Conservation (phyloP, 1,284 basidiomycete species). For the Heliocybe sulcata region DNA sequence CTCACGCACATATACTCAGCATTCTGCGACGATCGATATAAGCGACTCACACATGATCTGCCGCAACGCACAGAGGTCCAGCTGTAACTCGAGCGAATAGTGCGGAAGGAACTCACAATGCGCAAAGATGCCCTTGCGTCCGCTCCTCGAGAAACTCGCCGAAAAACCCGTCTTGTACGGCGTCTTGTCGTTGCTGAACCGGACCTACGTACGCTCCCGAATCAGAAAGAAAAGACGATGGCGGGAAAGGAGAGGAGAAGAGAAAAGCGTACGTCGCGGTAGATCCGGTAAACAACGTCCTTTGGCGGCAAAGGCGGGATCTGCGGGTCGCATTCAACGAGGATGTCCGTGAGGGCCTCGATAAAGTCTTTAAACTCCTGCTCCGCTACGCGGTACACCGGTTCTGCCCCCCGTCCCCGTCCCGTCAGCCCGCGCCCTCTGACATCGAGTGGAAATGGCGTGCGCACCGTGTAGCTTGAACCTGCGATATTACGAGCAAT, state of each 20-base stretch:
- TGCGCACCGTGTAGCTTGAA: conserved; percentile 66
- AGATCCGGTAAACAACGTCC: conserved; percentile 81
- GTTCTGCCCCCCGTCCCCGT: conserved; percentile 45
- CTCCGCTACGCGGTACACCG: conserved; percentile 76
- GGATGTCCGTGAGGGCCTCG: conserved; percentile 55
- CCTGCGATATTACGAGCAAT: conserved; percentile 29
- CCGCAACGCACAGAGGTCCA: neutral
- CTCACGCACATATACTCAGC: neutral
- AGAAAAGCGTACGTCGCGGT: conserved; percentile 61
- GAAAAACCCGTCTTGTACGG: conserved; percentile 83
- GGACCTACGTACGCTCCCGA: conserved; percentile 45
- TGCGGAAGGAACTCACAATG: conserved; percentile 45
- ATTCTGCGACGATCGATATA: neutral
- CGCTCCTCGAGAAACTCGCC: conserved; percentile 73
- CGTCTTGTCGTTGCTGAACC: conserved; percentile 92
- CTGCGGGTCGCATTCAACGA: conserved; percentile 71
- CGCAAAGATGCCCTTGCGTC: conserved; percentile 74
- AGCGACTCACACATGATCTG: conserved; percentile 33
- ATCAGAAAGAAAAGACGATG: neutral
- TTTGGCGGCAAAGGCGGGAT: conserved; percentile 82
- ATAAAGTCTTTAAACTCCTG: conserved; percentile 85
- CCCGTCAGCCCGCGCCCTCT: conserved; percentile 1
- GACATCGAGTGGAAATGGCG: neutral
- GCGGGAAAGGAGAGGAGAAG: neutral
- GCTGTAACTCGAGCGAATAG: neutral